A percentile compares a stretch with the other conserved stretches of the same genome.
Conservation (phyloP, 108 stramenopile genomes). For the Pseudonitzschia multiseries region DNA sequence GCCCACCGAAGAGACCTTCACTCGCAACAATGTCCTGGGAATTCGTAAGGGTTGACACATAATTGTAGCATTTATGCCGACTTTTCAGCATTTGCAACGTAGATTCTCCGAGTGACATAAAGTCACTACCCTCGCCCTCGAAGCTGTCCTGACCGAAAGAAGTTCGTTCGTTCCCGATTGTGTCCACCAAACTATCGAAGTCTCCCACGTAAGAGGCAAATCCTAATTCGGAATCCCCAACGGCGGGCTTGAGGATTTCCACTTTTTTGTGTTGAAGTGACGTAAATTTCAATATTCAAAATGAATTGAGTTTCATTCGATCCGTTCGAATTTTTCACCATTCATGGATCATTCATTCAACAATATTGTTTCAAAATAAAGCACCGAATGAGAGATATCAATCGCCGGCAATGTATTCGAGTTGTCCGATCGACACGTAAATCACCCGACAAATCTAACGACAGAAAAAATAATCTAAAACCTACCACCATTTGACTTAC, state of each 20-base stretch:
- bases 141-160: neutral
- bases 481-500: neutral
- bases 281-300: neutral
- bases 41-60: conserved; percentile 59
- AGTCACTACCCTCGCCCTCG: neutral
- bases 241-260: conserved; percentile 49
- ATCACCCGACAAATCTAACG: neutral
- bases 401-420: neutral
- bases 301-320: neutral
- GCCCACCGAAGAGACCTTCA: conserved; percentile 73
- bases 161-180: conserved; percentile 55
- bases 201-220: conserved; percentile 60
- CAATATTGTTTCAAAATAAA: neutral
- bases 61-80: conserved; percentile 47
- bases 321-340: neutral
- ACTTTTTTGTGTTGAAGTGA: conserved; percentile 18
- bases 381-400: too few relatives aligned
- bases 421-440: too few relatives aligned
- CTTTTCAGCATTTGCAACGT: conserved; percentile 46
- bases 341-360: too few relatives aligned
- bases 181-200: conserved; percentile 82
- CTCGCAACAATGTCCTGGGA: conserved; percentile 67
- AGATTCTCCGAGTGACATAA: conserved; percentile 5
- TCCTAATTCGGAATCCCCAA: conserved; percentile 55
- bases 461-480: neutral